phyloP scores from a whole-genome alignment of 257 asterid species.

The Mentha longifolia region DNA sequence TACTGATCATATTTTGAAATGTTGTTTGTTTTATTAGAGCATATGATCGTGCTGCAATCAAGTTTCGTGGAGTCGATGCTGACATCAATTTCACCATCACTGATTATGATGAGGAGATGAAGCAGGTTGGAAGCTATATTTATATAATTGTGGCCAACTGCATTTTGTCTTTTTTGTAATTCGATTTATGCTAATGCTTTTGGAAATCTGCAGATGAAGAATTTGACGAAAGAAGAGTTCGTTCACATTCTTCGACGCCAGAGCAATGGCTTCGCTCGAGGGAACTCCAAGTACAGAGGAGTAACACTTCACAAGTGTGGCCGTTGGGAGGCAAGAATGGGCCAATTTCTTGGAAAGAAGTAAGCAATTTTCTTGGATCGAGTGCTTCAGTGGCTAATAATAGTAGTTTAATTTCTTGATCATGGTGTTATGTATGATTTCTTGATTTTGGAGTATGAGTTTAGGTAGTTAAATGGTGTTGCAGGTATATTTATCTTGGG shows the following conservation, averaged over 20 bases:
- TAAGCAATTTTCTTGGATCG: slow-evolving; percentile 34
- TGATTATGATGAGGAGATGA: slow-evolving; percentile 81
- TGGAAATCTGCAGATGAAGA: slow-evolving; percentile 53
- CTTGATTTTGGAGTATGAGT: slow-evolving; percentile 20
- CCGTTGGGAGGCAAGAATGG: slow-evolving; percentile 79
- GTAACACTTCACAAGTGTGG: slow-evolving; percentile 71
- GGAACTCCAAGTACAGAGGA: slow-evolving; percentile 76
- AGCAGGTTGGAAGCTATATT: slow-evolving; percentile 49
- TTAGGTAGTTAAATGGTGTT: slow-evolving; percentile 43
- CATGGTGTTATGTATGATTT: neutral
- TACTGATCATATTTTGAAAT: slow-evolving; percentile 17
- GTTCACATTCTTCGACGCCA: slow-evolving; percentile 77
- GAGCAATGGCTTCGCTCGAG: slow-evolving; percentile 77
- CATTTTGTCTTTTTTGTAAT: slow-evolving; percentile 3
- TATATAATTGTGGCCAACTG: neutral
- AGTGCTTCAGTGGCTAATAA: neutral
- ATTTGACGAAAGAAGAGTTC: slow-evolving; percentile 73
- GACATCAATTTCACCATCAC: slow-evolving; percentile 70
- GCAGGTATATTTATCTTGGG: slow-evolving; percentile 70
- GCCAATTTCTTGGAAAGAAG: slow-evolving; percentile 76
- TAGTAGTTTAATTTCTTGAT: neutral
- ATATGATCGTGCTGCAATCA: slow-evolving; percentile 85
- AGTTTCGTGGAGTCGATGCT: slow-evolving; percentile 89
- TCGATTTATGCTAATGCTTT: slow-evolving; percentile 20
- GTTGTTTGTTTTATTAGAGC: slow-evolving; percentile 46